Conservation (phyloP, 78 protist species). For the Dictyostelium capitatum region DNA sequence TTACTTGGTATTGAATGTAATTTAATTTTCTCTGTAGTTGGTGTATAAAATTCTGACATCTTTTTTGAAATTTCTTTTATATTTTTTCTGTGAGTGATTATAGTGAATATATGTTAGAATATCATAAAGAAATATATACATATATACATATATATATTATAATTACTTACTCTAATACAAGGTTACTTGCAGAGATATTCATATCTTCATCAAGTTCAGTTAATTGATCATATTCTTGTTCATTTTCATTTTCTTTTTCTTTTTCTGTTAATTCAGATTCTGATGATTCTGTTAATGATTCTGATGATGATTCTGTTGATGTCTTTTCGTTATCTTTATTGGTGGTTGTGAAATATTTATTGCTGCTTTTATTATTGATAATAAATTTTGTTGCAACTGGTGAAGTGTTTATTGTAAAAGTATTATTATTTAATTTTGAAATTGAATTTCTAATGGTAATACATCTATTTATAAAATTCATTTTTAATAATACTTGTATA, state of each 20-base stretch:
- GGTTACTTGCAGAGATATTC: background rate
- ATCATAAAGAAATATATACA: no score
- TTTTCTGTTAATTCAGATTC: background rate
- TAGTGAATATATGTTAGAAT: no score
- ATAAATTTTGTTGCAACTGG: background rate
- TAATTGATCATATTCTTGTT: background rate
- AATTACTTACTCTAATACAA: constrained; percentile 11
- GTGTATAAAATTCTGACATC: constrained; percentile 61
- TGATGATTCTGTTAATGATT: background rate
- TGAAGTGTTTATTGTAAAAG: background rate
- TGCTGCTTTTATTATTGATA: background rate
- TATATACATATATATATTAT: no score
- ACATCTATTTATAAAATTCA: constrained; percentile 1
- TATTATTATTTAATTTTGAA: background rate
- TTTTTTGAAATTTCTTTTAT: constrained; percentile 41
- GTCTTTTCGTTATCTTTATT: no score
- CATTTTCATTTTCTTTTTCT: background rate
- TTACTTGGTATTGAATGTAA: background rate
- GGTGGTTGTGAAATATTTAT: background rate
- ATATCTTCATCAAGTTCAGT: constrained; percentile 1
- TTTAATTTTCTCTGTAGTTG: constrained; percentile 16
- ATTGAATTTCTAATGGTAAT: background rate
- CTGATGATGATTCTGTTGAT: no score
- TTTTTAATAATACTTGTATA: no score
- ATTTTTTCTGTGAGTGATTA: no score